phyloP scores from a whole-genome alignment of 345 rosid species.

The Salix udensis region DNA sequence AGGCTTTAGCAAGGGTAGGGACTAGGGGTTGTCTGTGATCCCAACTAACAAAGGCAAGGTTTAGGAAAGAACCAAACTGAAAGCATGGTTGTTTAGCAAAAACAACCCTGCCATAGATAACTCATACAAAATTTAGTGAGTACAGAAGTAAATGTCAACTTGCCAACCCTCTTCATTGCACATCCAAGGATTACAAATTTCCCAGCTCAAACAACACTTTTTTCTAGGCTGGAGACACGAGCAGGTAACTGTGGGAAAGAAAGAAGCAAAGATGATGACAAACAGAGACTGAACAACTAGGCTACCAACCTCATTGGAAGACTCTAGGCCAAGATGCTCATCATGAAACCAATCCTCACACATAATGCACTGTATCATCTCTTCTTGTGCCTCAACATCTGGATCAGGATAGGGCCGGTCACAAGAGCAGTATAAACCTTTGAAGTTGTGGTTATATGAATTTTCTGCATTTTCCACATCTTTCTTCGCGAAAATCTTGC shows the following conservation, averaged over 20 bases:
- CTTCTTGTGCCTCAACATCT: conserved; percentile 76
- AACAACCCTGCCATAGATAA: background rate
- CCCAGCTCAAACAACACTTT: background rate
- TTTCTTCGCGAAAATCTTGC: conserved; percentile 78
- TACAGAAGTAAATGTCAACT: background rate
- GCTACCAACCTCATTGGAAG: conserved; percentile 54
- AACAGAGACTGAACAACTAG: background rate
- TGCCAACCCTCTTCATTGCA: background rate
- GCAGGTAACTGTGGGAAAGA: background rate
- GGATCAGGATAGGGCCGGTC: conserved; percentile 87
- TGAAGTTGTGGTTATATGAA: conserved; percentile 85
- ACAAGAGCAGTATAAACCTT: conserved; percentile 86
- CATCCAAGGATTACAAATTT: background rate
- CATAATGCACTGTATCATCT: conserved; percentile 94
- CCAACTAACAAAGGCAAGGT: background rate
- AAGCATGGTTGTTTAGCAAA: background rate
- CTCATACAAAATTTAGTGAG: background rate
- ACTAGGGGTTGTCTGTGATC: background rate
- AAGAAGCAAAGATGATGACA: background rate
- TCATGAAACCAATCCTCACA: conserved; percentile 99
- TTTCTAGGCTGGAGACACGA: background rate
- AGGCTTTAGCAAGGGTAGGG: background rate
- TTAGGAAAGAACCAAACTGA: background rate
- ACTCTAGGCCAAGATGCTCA: conserved; percentile 67
- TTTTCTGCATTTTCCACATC: conserved; percentile 71